These are phyloP conservation scores for Hypoxylon sp. DNA, from an alignment of 2,329 filamentous ascomycete genomes.

Conservation along the genomic window DNA sequence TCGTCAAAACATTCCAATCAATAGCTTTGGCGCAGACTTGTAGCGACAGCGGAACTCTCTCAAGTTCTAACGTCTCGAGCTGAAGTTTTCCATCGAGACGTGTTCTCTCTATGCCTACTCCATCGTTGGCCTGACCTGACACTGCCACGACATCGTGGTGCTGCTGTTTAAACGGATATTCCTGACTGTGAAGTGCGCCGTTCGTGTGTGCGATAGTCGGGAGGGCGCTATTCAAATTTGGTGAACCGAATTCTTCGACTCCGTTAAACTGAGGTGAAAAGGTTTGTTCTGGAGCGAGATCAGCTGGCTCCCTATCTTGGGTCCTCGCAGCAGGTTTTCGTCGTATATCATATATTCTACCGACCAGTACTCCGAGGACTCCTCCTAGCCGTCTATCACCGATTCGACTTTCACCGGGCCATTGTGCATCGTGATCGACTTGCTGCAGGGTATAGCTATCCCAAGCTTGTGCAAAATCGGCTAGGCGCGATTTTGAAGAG, in stretches of 20 bases:
- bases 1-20: slow-evolving; percentile 79
- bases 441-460: slow-evolving; percentile 72
- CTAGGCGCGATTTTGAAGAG: slow-evolving; percentile 59
- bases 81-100: slow-evolving; percentile 68
- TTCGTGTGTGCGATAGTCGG: slow-evolving; percentile 10
- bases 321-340: slow-evolving; percentile 41
- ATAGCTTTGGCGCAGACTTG: slow-evolving; percentile 76
- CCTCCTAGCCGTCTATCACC: slow-evolving; percentile 74
- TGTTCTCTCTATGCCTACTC: slow-evolving; percentile 49
- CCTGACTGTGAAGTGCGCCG: slow-evolving; percentile 9
- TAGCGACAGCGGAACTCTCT: slow-evolving; percentile 79
- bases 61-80: slow-evolving; percentile 79
- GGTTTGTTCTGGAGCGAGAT: slow-evolving; percentile 16
- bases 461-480: slow-evolving; percentile 71
- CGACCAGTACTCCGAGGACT: slow-evolving; percentile 75
- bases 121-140: slow-evolving; percentile 6
- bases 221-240: slow-evolving; percentile 12
- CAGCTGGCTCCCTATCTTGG: slow-evolving; percentile 25
- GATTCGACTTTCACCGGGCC: slow-evolving; percentile 68
- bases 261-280: slow-evolving; percentile 22
- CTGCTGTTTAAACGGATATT: slow-evolving; percentile 13
- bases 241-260: slow-evolving; percentile 24
- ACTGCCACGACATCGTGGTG: slow-evolving; percentile 6
- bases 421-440: slow-evolving; percentile 68
- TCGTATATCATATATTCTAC: slow-evolving; percentile 72